Base-by-base conservation (phyloP, 2,329 filamentous ascomycete genomes). In the Botrytis porri region DNA sequence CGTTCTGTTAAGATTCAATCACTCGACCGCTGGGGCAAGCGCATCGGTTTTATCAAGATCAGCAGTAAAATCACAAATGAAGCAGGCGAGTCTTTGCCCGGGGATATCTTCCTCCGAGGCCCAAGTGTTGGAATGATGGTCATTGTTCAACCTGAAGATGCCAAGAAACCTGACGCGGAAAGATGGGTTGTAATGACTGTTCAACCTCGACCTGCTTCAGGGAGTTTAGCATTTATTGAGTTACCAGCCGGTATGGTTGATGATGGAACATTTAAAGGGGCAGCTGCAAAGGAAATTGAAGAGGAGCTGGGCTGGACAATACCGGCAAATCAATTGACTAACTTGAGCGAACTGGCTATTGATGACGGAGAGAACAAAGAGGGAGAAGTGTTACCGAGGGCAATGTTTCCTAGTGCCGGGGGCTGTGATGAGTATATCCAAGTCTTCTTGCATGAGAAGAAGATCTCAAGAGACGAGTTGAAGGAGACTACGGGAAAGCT, bases 361-460 rank as follows among this genome's bases (percentile, higher is more conserved):
- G 80, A 81, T 14, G 60, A 37, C 83, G 84, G 67, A 79, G 82
- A 7, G 82, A 87, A 74, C 18, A 69, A n/a, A 37, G 73, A 29
- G 70, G 72, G 81, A 22, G 78, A 79, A 63, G 70, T 73, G 1
- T 76, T 88, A 3, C 82, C 86, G 0, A 76, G 78, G 41, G 88
- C 85, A 6, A 84, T 89, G 83, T 90, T 85, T 72, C 88, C 88
- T 5, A 88, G 86, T 12, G 84, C 87, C 0, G 88, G 88, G 0
- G 88, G 86, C 0, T 89, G 87, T 76, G 89, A 91, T 79, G 89
- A 90, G 80, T 85, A 86, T 77, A 83, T 90, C 32, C 87, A 85
- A 16, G 84, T 90, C 35, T 90, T 88, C 77, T 84, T 87, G 76
- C 83, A 87, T 76, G 87, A 90, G 81, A 83, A 84, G 65, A 82